Evolutionary conservation across 306 rosid species (phyloP), one percentile per base, ranked within the genome.

Genomic region (Ormosia emarginata): DNA sequence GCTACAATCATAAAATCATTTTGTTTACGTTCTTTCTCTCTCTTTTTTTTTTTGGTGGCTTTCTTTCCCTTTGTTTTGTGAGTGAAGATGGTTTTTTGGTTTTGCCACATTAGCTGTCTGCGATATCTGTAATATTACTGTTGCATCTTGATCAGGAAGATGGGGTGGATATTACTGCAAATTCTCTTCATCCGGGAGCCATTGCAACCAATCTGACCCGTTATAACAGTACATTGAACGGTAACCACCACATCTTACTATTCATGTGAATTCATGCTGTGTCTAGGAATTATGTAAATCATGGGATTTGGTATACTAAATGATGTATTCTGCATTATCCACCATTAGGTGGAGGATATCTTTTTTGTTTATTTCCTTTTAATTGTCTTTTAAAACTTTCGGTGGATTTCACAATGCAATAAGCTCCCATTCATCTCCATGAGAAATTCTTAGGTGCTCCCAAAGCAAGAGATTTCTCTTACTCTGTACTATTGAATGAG

Each of bases 141-240:
- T n/a, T 81, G 44, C 71, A 69, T 88, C 87, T 86, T 84, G 73
- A 74, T 74, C 94, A 93, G 99, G 97, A 90, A 79, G 94, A 89
- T 53, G 89, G 85, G 39, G 87, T 70, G 47, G 77, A 89, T 65
- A 89, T 92, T 75, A 92, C 90, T 37, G 98, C 92, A 74, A 95
- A 95, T 86, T 89, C 97, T 71, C 91, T 95, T 89, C 99, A 95
- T 75, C 99, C 97, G 1, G 99, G 99, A 75, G 10, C 65, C 83
- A 87, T 95, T 18, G 2, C 12, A 40, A 93, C 98, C 78, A 90
- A 92, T 81, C 90, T 95, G 81, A 87, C 86, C 58, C 97, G 99
- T 44, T 40, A 90, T 47, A 84, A 1, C 71, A 36, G 29, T 66
- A 5, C 70, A 43, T 0, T 87, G 7, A 76, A 79, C 3, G 88